Base-by-base conservation (phyloP, 1,139 yeast genomes). In the Saccharomyces hybrid region DNA sequence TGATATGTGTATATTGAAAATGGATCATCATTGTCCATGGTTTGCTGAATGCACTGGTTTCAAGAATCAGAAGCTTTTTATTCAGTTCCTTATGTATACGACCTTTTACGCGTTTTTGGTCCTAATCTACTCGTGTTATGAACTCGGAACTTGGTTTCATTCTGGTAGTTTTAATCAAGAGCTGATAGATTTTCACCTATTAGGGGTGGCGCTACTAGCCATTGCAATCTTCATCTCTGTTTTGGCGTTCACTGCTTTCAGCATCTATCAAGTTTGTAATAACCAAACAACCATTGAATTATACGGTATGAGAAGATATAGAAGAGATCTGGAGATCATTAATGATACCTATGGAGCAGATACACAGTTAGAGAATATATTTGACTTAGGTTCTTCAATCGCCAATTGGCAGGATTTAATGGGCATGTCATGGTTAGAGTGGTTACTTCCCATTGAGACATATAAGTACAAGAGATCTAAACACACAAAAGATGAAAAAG, bases 11-110 rank as follows among this genome's bases (percentile, higher is more conserved):
- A 78, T 88, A 1, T 75, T 93, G 54, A 75, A 78, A 57, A 86
- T 86, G 93, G 95, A 86, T 71, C 99, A 93, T 66, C 95, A 88
- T 71, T 93, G 99, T 68, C 98, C 99, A 0, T 93, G 99, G 99
- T 90, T 93, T 67, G 83, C 96, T 4, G 77, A 82, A 11, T 93
- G 99, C 69, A 81, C 95, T 55, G 99, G 99, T 0, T 86, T 79
- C 71, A 73, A 73, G 50, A 91, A 91, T 71, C 91, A 88, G 64
- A 87, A 88, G 71, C 81, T 75, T 65, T 91, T 89, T 67, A 69
- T 89, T 24, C 96, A 90, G 69, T 86, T 88, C 65, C 71, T 93
- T 55, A 49, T 77, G 9, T 86, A 86, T 65, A 75, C 82, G 4
- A 71, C 83, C 1, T 47, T 78, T 0, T 84, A 83, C 58, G 75